Evolutionary conservation across 352 stramenopile genomes (phyloP), one percentile per base, ranked within the genome.

Genomic region (Phytophthora kernoviae): DNA sequence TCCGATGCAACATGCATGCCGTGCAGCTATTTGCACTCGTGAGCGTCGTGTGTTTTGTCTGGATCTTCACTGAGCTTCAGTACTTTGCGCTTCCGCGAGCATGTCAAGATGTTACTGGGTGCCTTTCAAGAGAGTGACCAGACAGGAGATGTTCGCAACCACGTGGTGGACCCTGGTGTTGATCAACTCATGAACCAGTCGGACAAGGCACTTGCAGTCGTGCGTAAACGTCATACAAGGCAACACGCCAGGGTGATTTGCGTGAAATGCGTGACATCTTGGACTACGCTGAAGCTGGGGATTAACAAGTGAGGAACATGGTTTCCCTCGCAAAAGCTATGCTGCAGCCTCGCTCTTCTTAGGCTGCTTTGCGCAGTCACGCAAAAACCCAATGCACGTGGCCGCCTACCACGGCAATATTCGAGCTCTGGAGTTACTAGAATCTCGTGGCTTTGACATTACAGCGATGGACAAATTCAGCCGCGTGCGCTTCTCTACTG

Each of bases 61-160:
- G 58, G 24, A 74, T 94, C 32, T 87, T 91, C 36, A 71, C 77
- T 8, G 79, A 90, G 62, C 55, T 92, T 11, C 65, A 70, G 52
- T 78, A 83, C 53, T 94, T 94, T 54, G 82, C 83, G 85, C 12
- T 91, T 88, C 56, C 83, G 83, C 2, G 85, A 94, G 32, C 85
- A 94, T 50, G 73, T 94, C 20, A 94, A 94, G 67, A 94, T 94
- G 85, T 63, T 88, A 30, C 63, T 94, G 0, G 85, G 85, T 7
- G 85, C 85, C 14, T 94, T 94, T 58, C 79, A 88, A 46, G 85
- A 94, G 39, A 83, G 83, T 27, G 85, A 94, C 44, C 79, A 92
- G 54, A 91, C 80, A 1, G 81, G 80, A 15, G 74, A 88, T 37
- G 78, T 94, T 9, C 82, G 85, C 22, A 79, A 81, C 26, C 82